Evolutionary conservation across 1,284 basidiomycete genomes (phyloP), one percentile per base, ranked within the genome.

Genomic region (Vanrija pseudolonga): DNA sequence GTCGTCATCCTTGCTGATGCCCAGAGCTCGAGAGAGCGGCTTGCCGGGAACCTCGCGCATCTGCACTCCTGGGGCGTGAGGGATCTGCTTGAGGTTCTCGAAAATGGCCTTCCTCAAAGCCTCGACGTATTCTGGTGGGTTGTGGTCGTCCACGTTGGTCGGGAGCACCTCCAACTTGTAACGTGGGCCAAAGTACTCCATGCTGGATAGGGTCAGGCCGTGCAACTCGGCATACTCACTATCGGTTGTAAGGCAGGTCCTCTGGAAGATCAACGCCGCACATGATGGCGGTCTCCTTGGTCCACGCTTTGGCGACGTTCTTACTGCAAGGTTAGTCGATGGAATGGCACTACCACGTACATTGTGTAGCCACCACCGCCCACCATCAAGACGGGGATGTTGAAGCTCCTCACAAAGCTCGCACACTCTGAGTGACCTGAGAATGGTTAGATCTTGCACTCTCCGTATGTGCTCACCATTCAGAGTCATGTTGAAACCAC

Each of bases 161-260:
- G 82, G 82, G 11, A 86, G 82, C 3, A 98, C 94, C 67, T 97
- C 92, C 26, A 98, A 81, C 63, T 94, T 84, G 77, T 95, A 98
- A 55, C 93, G 82, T 14, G 96, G 96, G 0, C 94, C 95, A 74
- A 94, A 98, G 85, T 94, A 98, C 73, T 98, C 94, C 72, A 97
- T 90, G 75, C 74, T 75, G 59, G 8, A 14, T 17, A 36, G 28
- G 26, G 42, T 45, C 26, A 32, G 23, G 12, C 12, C 14, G 14
- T 32, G 32, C 32, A 12, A 12, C 4, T 15, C 11, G 24, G 37
- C 15, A n/a, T n/a, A 36, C 72, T 57, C 42, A 76, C 74, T 93
- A 97, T 66, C 94, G 88, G 75, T 90, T 96, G 84, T 90, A 97
- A 0, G 95, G 95, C 59, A 98, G 74, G 67, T 90, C 86, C 37